A percentile compares a stretch with the other conserved stretches of the same genome.
These are phyloP conservation scores for Fusarium devonianum DNA, from an alignment of 2,329 filamentous ascomycete species.

Conservation along the genomic window DNA sequence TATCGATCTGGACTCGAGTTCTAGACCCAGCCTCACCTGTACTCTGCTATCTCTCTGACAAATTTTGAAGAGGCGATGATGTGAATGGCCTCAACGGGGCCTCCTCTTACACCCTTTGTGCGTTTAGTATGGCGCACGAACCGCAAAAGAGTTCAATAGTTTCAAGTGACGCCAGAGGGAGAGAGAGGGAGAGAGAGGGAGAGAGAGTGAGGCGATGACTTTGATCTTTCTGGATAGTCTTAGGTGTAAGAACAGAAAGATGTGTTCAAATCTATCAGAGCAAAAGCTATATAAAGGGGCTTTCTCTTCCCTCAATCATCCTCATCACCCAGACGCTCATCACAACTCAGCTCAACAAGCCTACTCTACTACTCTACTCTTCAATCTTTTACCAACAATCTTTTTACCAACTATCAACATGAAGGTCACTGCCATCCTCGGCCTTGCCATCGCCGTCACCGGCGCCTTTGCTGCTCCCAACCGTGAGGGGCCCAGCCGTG, in stretches of 20 bases:
- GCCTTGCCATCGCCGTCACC: conserved; percentile 9
- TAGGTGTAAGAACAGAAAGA: too few relatives aligned
- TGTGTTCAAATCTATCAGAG: neutral
- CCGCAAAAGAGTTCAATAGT: conserved; percentile 25
- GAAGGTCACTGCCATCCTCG: conserved; percentile 15
- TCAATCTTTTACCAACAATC: conserved; percentile 5
- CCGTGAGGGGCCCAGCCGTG: too few relatives aligned
- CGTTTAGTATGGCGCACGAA: neutral
- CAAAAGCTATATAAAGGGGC: conserved; percentile 13
- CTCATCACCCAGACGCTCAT: conserved; percentile 18
- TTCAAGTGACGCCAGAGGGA: neutral
- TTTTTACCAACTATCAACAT: conserved; percentile 21
- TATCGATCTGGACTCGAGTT: too few relatives aligned
- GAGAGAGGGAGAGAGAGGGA: neutral
- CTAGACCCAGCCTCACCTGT: too few relatives aligned
- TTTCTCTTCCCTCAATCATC: conserved; percentile 1
- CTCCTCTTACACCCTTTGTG: neutral
- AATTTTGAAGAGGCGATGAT: neutral
- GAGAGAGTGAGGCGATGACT: neutral
- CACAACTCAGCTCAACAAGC: conserved; percentile 8
- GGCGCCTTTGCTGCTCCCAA: conserved; percentile 21
- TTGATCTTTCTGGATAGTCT: too few relatives aligned
- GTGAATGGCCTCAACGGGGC: neutral
- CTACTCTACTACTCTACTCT: conserved; percentile 10
- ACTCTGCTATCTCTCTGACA: neutral